Evolutionary conservation across 139 green algal species (phyloP).

Genomic region (Axilococcus clingmanii): DNA sequence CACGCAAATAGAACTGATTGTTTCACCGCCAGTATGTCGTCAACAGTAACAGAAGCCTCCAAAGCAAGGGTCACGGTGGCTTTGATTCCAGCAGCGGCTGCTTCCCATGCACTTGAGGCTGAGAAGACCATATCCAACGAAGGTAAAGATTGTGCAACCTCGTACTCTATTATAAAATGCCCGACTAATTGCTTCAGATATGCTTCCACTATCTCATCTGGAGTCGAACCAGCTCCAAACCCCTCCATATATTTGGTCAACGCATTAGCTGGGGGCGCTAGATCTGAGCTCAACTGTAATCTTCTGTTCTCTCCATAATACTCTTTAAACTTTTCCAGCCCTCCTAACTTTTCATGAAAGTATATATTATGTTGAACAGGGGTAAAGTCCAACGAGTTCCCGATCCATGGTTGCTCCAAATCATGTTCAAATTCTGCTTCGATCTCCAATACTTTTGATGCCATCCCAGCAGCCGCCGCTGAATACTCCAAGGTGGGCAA

Average conservation of each 20-base stretch:
- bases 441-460: too few relatives aligned
- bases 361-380: too few relatives aligned
- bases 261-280: constrained; percentile 3
- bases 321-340: background rate
- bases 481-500: too few relatives aligned
- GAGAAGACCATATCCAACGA: background rate
- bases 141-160: background rate
- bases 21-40: constrained; percentile 3
- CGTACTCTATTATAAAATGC: constrained; percentile 4
- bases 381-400: too few relatives aligned
- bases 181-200: constrained; percentile 7
- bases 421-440: too few relatives aligned
- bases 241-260: background rate
- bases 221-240: too few relatives aligned
- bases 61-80: background rate
- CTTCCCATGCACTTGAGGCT: background rate
- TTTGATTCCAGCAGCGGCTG: constrained; percentile 1
- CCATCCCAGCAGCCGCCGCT: too few relatives aligned
- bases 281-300: background rate
- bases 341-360: too few relatives aligned
- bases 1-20: background rate
- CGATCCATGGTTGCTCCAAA: too few relatives aligned
- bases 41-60: background rate
- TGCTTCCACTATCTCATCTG: background rate
- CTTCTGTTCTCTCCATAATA: constrained; percentile 1